These are phyloP conservation scores for Colletotrichum trifolii DNA, from an alignment of 2,329 filamentous ascomycete genomes.

Conservation along the genomic window DNA sequence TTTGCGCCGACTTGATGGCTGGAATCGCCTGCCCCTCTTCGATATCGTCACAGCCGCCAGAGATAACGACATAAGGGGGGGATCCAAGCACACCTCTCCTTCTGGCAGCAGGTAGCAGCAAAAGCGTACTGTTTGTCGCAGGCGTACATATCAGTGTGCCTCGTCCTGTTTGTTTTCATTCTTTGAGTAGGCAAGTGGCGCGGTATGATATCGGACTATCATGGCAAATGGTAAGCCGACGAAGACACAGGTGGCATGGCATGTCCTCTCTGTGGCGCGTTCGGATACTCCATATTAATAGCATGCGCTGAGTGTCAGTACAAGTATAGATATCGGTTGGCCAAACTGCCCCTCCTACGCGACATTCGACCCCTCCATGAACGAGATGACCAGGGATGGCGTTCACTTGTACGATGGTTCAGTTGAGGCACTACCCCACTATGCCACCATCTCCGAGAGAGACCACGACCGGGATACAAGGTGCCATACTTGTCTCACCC, in stretches of 20 bases:
- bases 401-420: not conserved
- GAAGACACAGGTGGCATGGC: conserved; percentile 41
- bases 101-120: too few relatives aligned
- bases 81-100: too few relatives aligned
- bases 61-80: too few relatives aligned
- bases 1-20: too few relatives aligned
- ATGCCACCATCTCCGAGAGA: conserved; percentile 36
- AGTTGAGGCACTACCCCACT: conserved; percentile 38
- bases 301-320: not conserved
- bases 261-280: not conserved
- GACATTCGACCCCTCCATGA: conserved; percentile 29
- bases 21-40: too few relatives aligned
- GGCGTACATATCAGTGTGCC: too few relatives aligned
- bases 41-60: too few relatives aligned
- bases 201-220: conserved; percentile 29
- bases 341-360: conserved; percentile 30
- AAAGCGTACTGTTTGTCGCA: too few relatives aligned
- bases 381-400: conserved; percentile 26
- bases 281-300: not conserved
- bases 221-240: conserved; percentile 43
- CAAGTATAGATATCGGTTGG: conserved; percentile 6
- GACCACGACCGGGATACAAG: conserved; percentile 20
- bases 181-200: conserved; percentile 2
- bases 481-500: conserved; percentile 19
- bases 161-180: not conserved